Evolutionary conservation across 2,329 filamentous ascomycete species (phyloP), one percentile per base, ranked within the genome.

Genomic region (Ceratocystis diversiconidia): DNA sequence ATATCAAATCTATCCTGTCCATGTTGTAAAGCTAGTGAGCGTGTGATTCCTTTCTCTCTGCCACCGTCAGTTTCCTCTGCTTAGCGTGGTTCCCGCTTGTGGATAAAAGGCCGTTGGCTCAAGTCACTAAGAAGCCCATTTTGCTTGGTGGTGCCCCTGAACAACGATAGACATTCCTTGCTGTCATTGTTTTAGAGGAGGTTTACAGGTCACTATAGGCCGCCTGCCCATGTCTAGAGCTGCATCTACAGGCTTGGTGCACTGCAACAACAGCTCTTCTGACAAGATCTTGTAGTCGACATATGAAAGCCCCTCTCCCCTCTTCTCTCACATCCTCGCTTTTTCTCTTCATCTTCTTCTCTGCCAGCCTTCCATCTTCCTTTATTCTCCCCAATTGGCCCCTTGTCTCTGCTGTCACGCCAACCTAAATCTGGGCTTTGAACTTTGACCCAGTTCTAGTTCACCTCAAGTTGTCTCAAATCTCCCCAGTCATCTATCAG

Each of bases 331-430:
- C 19, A 25, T 28, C n/a, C 19, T 25, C 50, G 12, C 50, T 15
- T 55, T 55, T 5, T 15, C 25, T 55, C 25, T 12, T 25, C 25
- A 19, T 25, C 25, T 28, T 32, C 28, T 32, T 30, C 52, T 22
- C 28, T 30, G 5, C 25, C 15, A 12, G n/a, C 28, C 52, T 28
- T 12, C 52, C 28, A 22, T 7, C 22, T 52, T n/a, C 48, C 48
- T 22, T 52, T 52, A 52, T 5, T 52, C 22, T 10, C 19, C 48
- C 48, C 48, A 52, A 19, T 22, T 8, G 17, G 30, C 22, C n/a
- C 30, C 59, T 62, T 62, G 61, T 48, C 41, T 62, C 28, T 30
- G 28, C 52, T 62, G 41, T 62, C 41, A 50, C 41, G 61, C 61
- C 61, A 62, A 44, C 44, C 30, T 62, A 62, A 30, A 62, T 62